Evolutionary conservation across 2,329 filamentous ascomycete genomes (phyloP).

Genomic region (Endothia cerciana): DNA sequence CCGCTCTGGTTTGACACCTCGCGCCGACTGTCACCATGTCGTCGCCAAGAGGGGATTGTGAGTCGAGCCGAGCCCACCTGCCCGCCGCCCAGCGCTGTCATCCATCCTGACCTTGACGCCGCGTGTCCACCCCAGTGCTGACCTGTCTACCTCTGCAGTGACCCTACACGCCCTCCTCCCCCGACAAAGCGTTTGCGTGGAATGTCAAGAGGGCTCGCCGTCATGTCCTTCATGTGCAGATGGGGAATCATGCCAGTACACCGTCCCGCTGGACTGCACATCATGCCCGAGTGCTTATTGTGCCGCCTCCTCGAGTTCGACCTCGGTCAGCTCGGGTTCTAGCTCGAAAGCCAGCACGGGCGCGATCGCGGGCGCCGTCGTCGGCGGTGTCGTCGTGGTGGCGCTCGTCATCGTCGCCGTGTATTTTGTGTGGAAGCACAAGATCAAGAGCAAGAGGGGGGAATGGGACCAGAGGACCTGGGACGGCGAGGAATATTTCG

Average conservation of each 20-base stretch:
- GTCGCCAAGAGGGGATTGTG: conserved; percentile 17
- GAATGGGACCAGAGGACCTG: conserved; percentile 59
- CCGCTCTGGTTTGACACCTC: not conserved
- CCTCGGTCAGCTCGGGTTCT: conserved; percentile 36
- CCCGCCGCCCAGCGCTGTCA: not conserved
- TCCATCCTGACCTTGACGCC: not conserved
- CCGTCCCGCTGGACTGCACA: conserved; percentile 49
- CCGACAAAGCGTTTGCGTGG: conserved; percentile 49
- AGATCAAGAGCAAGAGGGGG: conserved; percentile 77
- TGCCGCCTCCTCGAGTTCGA: conserved; percentile 34
- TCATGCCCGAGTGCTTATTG: conserved; percentile 55
- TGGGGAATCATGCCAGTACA: conserved; percentile 50
- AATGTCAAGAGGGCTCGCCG: conserved; percentile 47
- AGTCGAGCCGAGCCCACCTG: not conserved
- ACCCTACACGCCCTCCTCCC: conserved; percentile 41
- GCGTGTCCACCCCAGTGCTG: conserved; percentile 13
- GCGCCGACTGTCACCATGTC: conserved; percentile 25
- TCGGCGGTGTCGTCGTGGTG: conserved; percentile 80
- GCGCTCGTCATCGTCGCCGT: conserved; percentile 70
- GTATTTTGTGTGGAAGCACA: conserved; percentile 86
- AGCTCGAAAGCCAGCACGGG: conserved; percentile 67
- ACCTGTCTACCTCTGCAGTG: conserved; percentile 23
- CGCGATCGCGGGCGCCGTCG: conserved; percentile 87
- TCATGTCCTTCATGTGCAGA: conserved; percentile 51
- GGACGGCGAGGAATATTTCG: conserved; percentile 58